Percentiles rank a stretch among this genome's conserved stretches.
These are phyloP conservation scores for Hymenoscyphus linearis DNA, from an alignment of 2,329 filamentous ascomycete species.

Conservation along the genomic window DNA sequence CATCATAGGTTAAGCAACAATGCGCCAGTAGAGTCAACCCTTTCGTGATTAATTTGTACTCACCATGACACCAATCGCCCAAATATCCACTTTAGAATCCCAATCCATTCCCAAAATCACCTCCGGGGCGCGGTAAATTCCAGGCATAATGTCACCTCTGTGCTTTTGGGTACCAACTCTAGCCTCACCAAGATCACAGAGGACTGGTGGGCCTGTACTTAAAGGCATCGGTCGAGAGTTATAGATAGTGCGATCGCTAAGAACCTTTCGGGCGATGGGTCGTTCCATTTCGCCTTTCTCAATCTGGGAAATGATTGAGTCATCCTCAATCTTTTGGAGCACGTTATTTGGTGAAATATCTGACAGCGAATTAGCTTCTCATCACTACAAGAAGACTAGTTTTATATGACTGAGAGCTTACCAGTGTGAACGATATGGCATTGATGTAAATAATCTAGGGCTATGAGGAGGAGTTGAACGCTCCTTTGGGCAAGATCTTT, in stretches of 20 bases:
- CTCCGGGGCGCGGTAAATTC: conserved; percentile 40
- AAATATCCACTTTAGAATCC: conserved; percentile 45
- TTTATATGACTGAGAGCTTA: conserved; percentile 26
- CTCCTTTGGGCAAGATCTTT: no score
- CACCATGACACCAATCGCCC: conserved; percentile 48
- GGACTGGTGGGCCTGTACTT: conserved; percentile 32
- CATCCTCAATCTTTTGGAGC: conserved; percentile 35
- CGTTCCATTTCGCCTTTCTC: conserved; percentile 36
- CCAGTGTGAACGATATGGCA: conserved; percentile 43
- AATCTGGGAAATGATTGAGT: conserved; percentile 35
- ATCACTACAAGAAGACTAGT: conserved; percentile 5
- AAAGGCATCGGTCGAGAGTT: conserved; percentile 35
- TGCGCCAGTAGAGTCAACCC: background rate
- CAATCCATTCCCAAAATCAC: conserved; percentile 44
- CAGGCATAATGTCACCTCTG: conserved; percentile 36
- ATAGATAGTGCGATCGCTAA: conserved; percentile 37
- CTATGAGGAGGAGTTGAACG: conserved; percentile 38
- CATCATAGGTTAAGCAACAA: conserved; percentile 11
- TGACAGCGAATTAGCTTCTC: conserved; percentile 20
- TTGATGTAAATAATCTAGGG: conserved; percentile 43
- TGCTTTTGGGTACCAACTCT: conserved; percentile 34
- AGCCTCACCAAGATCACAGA: conserved; percentile 48
- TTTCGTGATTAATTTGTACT: conserved; percentile 13
- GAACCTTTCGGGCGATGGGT: conserved; percentile 34
- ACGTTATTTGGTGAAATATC: conserved; percentile 45